A percentile compares a stretch with the other conserved stretches of the same genome.
Evolutionary conservation across 192 early-diverging fungal genomes (phyloP).

Genomic region (Coemansia sp.): DNA sequence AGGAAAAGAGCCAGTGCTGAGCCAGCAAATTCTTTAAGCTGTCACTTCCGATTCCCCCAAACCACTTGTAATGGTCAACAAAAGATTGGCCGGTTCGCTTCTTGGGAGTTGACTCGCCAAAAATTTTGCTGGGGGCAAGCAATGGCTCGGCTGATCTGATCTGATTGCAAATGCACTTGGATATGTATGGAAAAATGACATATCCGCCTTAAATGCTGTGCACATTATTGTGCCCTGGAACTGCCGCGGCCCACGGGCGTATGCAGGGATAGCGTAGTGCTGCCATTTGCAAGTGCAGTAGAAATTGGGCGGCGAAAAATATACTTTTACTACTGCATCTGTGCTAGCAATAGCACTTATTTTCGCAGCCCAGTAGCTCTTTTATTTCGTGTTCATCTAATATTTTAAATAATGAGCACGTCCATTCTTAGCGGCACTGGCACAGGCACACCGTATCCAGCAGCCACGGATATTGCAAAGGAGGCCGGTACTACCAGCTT

Average conservation of each 20-base stretch:
- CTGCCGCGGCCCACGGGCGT: background rate
- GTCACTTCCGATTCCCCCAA: conserved; percentile 10
- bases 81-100: conserved; percentile 2
- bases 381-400: background rate
- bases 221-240: background rate
- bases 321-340: background rate
- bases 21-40: conserved; percentile 8
- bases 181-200: no score
- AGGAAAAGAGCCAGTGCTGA: conserved; percentile 1
- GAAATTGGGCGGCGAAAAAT: background rate
- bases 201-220: background rate
- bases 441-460: conserved; percentile 44
- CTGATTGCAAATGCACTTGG: background rate
- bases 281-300: conserved; percentile 10
- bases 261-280: background rate
- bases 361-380: background rate
- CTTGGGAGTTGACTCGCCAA: conserved; percentile 9
- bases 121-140: conserved; percentile 3
- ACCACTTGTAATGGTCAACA: conserved; percentile 10
- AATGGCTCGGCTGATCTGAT: conserved; percentile 6
- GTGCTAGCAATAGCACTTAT: background rate
- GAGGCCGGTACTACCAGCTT: conserved; percentile 31
- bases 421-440: conserved; percentile 36
- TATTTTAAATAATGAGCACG: background rate
- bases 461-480: conserved; percentile 54